Conservation (phyloP, 345 rosid genomes). For the Xanthoceras sorbifolium region DNA sequence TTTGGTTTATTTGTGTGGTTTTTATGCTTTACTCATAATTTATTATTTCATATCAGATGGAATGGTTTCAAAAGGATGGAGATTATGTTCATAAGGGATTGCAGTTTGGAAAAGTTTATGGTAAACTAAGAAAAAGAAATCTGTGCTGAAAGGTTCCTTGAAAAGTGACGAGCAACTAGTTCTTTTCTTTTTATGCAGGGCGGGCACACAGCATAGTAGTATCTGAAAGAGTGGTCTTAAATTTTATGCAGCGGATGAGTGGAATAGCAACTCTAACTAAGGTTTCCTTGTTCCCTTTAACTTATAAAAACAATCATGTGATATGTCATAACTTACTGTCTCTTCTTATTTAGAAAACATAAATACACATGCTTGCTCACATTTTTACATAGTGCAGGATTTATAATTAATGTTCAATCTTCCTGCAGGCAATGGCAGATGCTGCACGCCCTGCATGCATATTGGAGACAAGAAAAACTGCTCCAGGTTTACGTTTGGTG, state of each 20-base stretch:
- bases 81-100: conserved; percentile 79
- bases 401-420: conserved; percentile 17
- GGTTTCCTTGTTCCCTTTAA: conserved; percentile 40
- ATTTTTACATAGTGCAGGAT: neutral
- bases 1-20: conserved; percentile 20
- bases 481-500: conserved; percentile 86
- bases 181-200: conserved; percentile 42
- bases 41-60: conserved; percentile 51
- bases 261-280: conserved; percentile 96
- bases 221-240: conserved; percentile 89
- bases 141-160: neutral
- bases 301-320: conserved; percentile 4
- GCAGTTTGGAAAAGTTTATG: conserved; percentile 87
- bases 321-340: neutral
- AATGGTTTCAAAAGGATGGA: conserved; percentile 85
- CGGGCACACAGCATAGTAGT: conserved; percentile 80
- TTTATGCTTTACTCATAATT: conserved; percentile 20
- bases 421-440: conserved; percentile 85
- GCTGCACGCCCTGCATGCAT: conserved; percentile 86
- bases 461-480: conserved; percentile 93
- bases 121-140: conserved; percentile 31
- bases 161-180: neutral
- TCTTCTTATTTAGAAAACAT: neutral
- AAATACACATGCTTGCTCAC: neutral
- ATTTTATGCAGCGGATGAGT: conserved; percentile 98